phyloP scores from a whole-genome alignment of 2,329 filamentous ascomycete species.

The Chrysoporthe austroafricana region DNA sequence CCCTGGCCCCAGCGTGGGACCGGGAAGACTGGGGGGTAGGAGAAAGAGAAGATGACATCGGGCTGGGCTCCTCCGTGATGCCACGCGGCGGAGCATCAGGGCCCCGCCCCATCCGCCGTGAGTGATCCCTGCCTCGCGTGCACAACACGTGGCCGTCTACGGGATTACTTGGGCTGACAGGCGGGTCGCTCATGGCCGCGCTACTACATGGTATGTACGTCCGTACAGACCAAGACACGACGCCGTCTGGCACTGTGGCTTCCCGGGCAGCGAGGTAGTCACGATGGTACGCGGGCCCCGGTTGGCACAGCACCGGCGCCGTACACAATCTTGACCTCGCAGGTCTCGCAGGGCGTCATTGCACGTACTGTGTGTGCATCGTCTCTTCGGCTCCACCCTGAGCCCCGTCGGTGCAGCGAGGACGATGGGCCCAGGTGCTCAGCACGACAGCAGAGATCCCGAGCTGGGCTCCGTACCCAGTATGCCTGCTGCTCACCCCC shows the following conservation, averaged over 20 bases:
- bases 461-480: too few relatives aligned
- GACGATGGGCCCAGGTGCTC: too few relatives aligned
- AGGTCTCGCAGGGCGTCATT: too few relatives aligned
- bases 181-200: not conserved
- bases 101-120: conserved; percentile 1
- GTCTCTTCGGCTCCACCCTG: too few relatives aligned
- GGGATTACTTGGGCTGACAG: not conserved
- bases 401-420: too few relatives aligned
- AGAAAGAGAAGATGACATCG: not conserved
- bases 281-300: too few relatives aligned
- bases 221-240: not conserved
- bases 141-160: conserved; percentile 19
- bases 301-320: too few relatives aligned
- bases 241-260: not conserved
- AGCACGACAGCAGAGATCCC: too few relatives aligned
- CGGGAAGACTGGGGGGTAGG: not conserved
- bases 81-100: not conserved
- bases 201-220: not conserved
- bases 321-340: too few relatives aligned
- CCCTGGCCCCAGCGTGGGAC: not conserved
- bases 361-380: too few relatives aligned
- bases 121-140: conserved; percentile 24
- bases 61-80: not conserved
- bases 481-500: too few relatives aligned
- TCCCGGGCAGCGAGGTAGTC: too few relatives aligned